A percentile compares a stretch with the other conserved stretches of the same genome.
Conservation (phyloP, 78 protist genomes). For the Neovahlkampfia damariscottae region DNA sequence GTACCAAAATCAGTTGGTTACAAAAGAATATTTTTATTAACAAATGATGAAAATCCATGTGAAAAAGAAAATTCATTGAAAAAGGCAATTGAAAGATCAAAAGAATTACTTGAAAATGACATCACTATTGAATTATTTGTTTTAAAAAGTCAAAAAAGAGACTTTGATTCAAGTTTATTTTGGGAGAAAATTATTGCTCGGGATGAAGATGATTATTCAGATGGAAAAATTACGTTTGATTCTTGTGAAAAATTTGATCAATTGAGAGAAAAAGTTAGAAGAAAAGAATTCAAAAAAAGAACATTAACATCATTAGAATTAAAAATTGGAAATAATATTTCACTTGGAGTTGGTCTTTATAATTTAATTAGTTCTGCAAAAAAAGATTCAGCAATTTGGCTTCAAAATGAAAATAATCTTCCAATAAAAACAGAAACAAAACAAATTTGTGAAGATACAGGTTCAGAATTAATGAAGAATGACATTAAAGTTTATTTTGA, state of each 20-base stretch:
- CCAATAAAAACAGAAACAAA: neutral
- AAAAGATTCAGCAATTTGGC: neutral
- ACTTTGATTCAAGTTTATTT: neutral
- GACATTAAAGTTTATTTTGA: neutral
- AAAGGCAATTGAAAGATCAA: neutral
- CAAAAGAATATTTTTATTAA: slow-evolving; percentile 10
- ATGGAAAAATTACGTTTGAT: neutral
- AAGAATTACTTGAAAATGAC: neutral
- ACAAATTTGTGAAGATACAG: neutral
- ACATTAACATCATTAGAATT: neutral
- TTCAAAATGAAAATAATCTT: neutral
- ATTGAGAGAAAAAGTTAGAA: neutral
- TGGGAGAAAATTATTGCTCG: neutral
- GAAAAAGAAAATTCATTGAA: neutral
- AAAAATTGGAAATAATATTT: neutral
- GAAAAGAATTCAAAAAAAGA: slow-evolving; percentile 9
- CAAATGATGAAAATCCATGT: slow-evolving; percentile 12
- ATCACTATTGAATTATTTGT: neutral
- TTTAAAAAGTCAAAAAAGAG: neutral
- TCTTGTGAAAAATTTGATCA: neutral
- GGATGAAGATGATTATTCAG: neutral
- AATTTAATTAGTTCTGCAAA: slow-evolving; percentile 1
- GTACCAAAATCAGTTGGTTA: neutral
- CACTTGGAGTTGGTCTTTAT: slow-evolving; percentile 2
- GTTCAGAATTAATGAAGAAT: neutral